These are phyloP conservation scores for Poa pratensis DNA, from an alignment of 176 grass and related monocot species.

Conservation along the genomic window DNA sequence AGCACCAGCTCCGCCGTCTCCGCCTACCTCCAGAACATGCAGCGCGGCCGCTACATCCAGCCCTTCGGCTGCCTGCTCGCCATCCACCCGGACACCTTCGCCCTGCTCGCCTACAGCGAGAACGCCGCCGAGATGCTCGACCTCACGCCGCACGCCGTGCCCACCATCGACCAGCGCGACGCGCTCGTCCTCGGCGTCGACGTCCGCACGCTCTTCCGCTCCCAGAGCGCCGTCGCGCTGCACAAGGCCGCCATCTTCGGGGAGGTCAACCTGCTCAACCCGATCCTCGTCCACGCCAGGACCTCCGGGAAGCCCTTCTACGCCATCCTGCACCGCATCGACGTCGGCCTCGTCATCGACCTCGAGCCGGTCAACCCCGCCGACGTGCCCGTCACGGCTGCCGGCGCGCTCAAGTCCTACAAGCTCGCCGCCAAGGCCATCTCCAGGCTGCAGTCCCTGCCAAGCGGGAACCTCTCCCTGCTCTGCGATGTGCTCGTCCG, in stretches of 20 bases:
- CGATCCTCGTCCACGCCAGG: conserved; percentile 86
- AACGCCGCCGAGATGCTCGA: conserved; percentile 98
- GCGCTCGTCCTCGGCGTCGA: conserved; percentile 69
- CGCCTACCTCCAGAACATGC: conserved; percentile 75
- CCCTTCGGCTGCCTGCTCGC: conserved; percentile 90
- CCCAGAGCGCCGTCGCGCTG: conserved; percentile 69
- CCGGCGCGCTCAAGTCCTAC: conserved; percentile 84
- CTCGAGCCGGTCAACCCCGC: conserved; percentile 86
- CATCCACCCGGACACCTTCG: conserved; percentile 66
- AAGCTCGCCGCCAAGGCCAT: conserved; percentile 97
- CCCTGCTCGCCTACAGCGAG: conserved; percentile 83
- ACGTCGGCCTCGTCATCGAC: conserved; percentile 84
- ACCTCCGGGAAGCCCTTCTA: conserved; percentile 96
- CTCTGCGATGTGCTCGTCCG: conserved; percentile 92
- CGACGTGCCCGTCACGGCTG: conserved; percentile 78
- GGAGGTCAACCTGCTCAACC: conserved; percentile 87
- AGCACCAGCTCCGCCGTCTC: conserved; percentile 65
- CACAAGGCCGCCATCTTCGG: conserved; percentile 82
- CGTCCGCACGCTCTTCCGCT: conserved; percentile 73
- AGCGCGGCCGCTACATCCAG: conserved; percentile 83
- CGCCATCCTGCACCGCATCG: conserved; percentile 85
- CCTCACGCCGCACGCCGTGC: conserved; percentile 86
- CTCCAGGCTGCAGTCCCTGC: conserved; percentile 82
- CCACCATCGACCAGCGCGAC: conserved; percentile 87
- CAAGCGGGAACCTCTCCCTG: conserved; percentile 87